Percentiles rank a stretch among this genome's conserved stretches.
phyloP scores from a whole-genome alignment of 495 filamentous ascomycete species.

The Penicillium steckii region DNA sequence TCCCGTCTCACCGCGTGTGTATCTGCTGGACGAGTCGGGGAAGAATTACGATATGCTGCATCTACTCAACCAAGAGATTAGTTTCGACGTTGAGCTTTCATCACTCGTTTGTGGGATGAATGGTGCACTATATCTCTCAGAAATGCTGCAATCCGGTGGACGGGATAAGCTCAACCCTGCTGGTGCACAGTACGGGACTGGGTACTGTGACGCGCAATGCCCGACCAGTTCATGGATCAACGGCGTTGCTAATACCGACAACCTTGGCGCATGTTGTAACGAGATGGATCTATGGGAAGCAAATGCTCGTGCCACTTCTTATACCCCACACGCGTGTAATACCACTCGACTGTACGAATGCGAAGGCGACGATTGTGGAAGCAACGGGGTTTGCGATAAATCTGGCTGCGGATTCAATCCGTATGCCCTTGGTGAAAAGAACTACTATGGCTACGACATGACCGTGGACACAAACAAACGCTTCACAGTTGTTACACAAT shows the following conservation, averaged over 20 bases:
- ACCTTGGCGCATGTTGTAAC: slow-evolving; percentile 53
- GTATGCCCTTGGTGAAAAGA: slow-evolving; percentile 53
- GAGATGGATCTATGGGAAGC: slow-evolving; percentile 68
- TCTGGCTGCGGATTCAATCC: slow-evolving; percentile 65
- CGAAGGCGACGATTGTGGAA: slow-evolving; percentile 45
- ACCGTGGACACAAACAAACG: slow-evolving; percentile 58
- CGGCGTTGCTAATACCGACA: slow-evolving; percentile 52
- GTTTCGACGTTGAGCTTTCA: slow-evolving; percentile 63
- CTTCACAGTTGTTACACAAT: slow-evolving; percentile 69
- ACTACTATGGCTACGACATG: slow-evolving; percentile 54
- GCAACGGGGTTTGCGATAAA: slow-evolving; percentile 60
- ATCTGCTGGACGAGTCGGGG: slow-evolving; percentile 54
- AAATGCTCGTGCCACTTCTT: slow-evolving; percentile 54
- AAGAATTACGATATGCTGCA: slow-evolving; percentile 60
- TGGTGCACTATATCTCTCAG: slow-evolving; percentile 64
- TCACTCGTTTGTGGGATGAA: slow-evolving; percentile 65
- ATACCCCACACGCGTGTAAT: slow-evolving; percentile 59
- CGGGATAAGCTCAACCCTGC: slow-evolving; percentile 55
- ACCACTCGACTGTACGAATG: slow-evolving; percentile 44
- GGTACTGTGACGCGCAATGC: slow-evolving; percentile 73
- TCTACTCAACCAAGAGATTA: slow-evolving; percentile 57
- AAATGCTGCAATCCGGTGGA: slow-evolving; percentile 59
- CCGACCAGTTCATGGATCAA: slow-evolving; percentile 55
- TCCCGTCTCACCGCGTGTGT: slow-evolving; percentile 53
- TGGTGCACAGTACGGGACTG: slow-evolving; percentile 63